Base-by-base conservation (phyloP, 176 grass and related monocot species). In the Puya raimondii region DNA sequence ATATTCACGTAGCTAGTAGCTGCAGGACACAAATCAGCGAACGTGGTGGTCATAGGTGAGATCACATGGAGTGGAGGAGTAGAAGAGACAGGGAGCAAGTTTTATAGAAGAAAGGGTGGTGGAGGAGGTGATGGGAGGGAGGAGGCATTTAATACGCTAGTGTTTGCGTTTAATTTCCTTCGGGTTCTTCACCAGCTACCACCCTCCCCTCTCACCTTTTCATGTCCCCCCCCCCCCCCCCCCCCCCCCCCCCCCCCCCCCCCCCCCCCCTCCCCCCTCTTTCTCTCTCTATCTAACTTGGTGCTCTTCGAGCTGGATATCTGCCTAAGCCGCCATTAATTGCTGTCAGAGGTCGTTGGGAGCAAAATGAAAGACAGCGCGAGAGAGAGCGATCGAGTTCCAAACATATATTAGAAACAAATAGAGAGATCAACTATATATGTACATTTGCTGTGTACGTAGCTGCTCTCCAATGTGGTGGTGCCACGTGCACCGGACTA, bases 261-360 rank as follows among this genome's bases (percentile, higher is more conserved):
- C 51, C 11, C 33, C 11, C 17, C 10, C 33, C n/a, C n/a, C n/a
- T n/a, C n/a, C n/a, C n/a, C 80, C 74, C 48, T 61, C 64, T 65
- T 51, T 49, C 20, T 61, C 10, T 68, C 68, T 63, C 65, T 75
- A 49, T 70, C 67, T 12, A 42, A 70, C 33, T 42, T 7, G 33
- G 33, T 79, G 47, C 56, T 29, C 4, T 27, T 67, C 47, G 71
- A 65, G 23, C 70, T 51, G 50, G 74, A 49, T 63, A 14, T 57
- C 80, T 76, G 64, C 71, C 61, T 80, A 47, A 74, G 52, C 67
- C 59, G 68, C 82, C 71, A 91, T 91, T 86, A 86, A 96, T 82
- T 80, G 85, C 92, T 85, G 88, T 50, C 80, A 56, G 70, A 72
- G 58, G 70, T 25, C 81, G 88, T 89, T 91, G 88, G 84, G 76